Evolutionary conservation across 2,329 filamentous ascomycete genomes (phyloP), one percentile per base, ranked within the genome.

Genomic region (Pestalotiopsis sp.): DNA sequence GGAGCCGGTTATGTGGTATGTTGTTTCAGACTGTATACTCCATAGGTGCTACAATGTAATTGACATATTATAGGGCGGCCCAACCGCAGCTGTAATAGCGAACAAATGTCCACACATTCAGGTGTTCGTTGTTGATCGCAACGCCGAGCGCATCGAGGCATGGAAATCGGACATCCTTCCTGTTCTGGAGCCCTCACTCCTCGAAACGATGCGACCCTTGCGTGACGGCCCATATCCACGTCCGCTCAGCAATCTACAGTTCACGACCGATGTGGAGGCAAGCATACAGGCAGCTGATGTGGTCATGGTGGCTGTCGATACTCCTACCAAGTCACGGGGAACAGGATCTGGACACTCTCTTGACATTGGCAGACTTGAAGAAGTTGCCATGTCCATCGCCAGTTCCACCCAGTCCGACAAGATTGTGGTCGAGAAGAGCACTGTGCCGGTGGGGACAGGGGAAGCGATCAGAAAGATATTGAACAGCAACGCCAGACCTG

Each of bases 71-170:
- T 49, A 41, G 36, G 63, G 63, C 23, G 63, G 63, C 14, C 63
- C 63, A 52, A 65, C 63, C 17, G 63, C 63, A 13, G 63, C 63
- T 27, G 41, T 65, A 4, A 49, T 65, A 14, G 63, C 63, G 5
- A 25, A 41, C 9, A 11, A 57, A 31, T 25, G 12, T 36, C 63
- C 63, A 17, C 40, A 65, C 17, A 56, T 65, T 27, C 40, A 7
- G 12, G 63, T 65, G 3, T 4, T 40, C 5, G 63, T 65, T 6
- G 41, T 65, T 12, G 63, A 65, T 56, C n/a, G 45, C 4, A n/a
- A 65, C 49, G 63, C 4, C 3, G 2, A 56, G 11, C 63, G 63
- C 17, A 65, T 65, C n/a, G 2, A 65, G 13, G n/a, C n/a, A 11
- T 65, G 63, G 63, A 52, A 65, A 12, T 65, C 63, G 5, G 23